Evolutionary conservation across 805 yeast species (phyloP), one percentile per base, ranked within the genome.

Genomic region (Candida gorgasii): DNA sequence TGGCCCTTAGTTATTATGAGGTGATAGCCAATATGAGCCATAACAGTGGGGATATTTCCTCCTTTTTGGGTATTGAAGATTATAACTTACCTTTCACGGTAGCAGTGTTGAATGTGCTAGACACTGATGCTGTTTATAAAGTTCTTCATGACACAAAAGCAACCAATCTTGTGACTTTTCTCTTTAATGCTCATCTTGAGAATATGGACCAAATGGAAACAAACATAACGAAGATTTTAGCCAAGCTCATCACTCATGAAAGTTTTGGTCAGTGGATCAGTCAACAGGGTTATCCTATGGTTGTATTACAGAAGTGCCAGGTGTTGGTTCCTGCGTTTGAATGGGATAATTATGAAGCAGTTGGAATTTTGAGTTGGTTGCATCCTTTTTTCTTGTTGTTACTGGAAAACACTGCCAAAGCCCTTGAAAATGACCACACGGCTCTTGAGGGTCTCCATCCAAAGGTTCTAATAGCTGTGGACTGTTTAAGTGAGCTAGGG

Each of bases 311-410:
- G 4, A 57, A 58, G 4, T 65, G 59, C 11, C 77, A 73, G 46
- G 44, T 72, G 5, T 43, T 74, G 1, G 48, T 69, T 2, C 65
- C 73, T 1, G 60, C 66, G 11, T 65, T 64, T 1, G 58, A 63
- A 12, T 75, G 79, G 79, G 59, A 62, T 36, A 63, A 64, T 26
- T 56, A 57, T 20, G 61, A 72, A 42, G 43, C 67, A 14, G 57
- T 65, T 1, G 63, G 65, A 3, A 55, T 76, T 13, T 53, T 73
- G 4, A 60, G 73, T 0, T 76, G 80, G 80, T 45, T 59, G 15
- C 40, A 36, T 20, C 38, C 45, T 2, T 14, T 65, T 32, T 66
- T 56, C 44, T 48, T 51, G 12, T 31, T 41, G 5, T 46, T 59
- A 29, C 40, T 59, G 34, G 1, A 32, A 34, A 35, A 23, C 13